phyloP scores from a whole-genome alignment of 495 filamentous ascomycete genomes.

The Melanomma pulvis-pyrius region DNA sequence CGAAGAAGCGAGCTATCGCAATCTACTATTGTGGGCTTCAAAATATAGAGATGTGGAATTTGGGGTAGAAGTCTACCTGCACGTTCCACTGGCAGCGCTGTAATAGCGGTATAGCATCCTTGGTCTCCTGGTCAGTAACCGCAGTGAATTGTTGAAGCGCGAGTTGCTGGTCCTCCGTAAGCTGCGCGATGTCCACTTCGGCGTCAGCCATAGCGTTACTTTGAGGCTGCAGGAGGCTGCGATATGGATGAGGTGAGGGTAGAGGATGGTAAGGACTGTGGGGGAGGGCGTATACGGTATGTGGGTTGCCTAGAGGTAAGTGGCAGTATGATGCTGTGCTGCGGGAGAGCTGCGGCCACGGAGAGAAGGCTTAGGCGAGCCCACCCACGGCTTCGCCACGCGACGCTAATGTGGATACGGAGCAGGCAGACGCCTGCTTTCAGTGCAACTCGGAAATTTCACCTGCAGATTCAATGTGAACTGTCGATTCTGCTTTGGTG shows the following conservation, averaged over 20 bases:
- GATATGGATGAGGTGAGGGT: not conserved
- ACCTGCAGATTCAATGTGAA: not conserved
- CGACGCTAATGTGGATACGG: not conserved
- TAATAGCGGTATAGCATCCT: conserved; percentile 78
- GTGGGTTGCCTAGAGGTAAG: conserved; percentile 9
- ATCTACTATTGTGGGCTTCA: conserved; percentile 59
- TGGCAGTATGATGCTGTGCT: not conserved
- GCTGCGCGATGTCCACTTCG: conserved; percentile 65
- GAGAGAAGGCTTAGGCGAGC: conserved; percentile 1
- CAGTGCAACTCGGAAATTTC: not conserved
- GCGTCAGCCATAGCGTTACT: conserved; percentile 38
- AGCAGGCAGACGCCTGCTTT: not conserved
- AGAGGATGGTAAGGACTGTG: not conserved
- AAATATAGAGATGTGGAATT: conserved; percentile 20
- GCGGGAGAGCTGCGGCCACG: conserved; percentile 1
- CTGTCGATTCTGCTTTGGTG: not conserved
- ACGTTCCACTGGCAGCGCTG: conserved; percentile 94
- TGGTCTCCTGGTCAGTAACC: conserved; percentile 79
- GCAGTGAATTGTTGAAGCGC: conserved; percentile 85
- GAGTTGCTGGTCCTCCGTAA: conserved; percentile 74
- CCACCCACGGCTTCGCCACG: not conserved
- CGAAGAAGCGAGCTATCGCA: conserved; percentile 95
- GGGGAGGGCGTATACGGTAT: not conserved
- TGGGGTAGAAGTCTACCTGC: conserved; percentile 59
- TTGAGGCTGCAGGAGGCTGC: not conserved